Conservation (phyloP, 306 rosid species). For the Pterocarpus santalinus region DNA sequence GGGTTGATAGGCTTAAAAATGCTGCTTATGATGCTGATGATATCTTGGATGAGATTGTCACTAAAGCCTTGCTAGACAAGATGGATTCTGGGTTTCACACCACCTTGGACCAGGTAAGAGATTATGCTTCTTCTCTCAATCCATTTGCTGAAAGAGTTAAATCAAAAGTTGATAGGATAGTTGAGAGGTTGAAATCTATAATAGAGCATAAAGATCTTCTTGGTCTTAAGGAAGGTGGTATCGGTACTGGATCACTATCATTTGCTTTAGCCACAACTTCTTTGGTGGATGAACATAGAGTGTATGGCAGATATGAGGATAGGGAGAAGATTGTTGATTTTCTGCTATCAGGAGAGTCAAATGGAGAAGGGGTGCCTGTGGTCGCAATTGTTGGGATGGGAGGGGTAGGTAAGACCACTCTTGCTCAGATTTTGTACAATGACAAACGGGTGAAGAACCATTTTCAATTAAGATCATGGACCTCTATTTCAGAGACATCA, state of each 20-base stretch:
- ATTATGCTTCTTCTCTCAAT: conserved; percentile 53
- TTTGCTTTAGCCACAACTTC: conserved; percentile 55
- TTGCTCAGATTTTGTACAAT: conserved; percentile 54
- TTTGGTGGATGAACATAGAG: conserved; percentile 57
- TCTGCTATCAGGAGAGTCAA: conserved; percentile 31
- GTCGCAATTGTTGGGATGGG: conserved; percentile 56
- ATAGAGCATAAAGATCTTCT: conserved; percentile 53
- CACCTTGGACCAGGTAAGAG: conserved; percentile 52
- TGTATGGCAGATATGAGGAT: conserved; percentile 55
- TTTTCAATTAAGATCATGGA: conserved; percentile 45
- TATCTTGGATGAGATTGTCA: conserved; percentile 43
- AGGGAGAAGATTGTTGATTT: conserved; percentile 45
- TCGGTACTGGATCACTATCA: neutral
- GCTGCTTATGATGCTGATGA: conserved; percentile 49
- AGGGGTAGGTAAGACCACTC: conserved; percentile 62
- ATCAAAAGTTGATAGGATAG: conserved; percentile 42
- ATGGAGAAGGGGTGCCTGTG: conserved; percentile 3
- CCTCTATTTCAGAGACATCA: conserved; percentile 49
- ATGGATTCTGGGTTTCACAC: conserved; percentile 16
- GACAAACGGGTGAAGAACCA: conserved; percentile 32
- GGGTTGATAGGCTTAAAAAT: conserved; percentile 46
- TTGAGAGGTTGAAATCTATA: conserved; percentile 56
- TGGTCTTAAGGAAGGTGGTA: conserved; percentile 50
- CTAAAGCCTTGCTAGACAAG: conserved; percentile 30
- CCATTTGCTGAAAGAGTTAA: conserved; percentile 53